Percentiles rank a stretch among this genome's conserved stretches.
Evolutionary conservation across 768 basidiomycete species (phyloP).

Genomic region (Tricholomella constricta): DNA sequence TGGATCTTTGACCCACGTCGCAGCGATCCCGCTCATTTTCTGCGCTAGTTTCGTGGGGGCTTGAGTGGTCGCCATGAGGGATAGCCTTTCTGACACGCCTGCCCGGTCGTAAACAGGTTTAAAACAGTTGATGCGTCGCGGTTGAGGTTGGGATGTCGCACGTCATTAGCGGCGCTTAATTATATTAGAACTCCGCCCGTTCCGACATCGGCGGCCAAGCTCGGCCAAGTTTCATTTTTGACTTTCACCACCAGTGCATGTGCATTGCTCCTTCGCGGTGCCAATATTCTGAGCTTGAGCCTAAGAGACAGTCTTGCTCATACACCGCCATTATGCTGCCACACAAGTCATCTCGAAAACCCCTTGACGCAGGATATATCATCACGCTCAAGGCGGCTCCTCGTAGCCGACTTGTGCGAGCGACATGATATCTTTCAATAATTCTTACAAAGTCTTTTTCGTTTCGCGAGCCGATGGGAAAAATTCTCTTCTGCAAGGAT

Average conservation of each 20-base stretch:
- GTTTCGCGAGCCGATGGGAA: too few relatives aligned
- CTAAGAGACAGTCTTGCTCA: background rate
- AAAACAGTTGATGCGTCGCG: background rate
- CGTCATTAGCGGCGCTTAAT: background rate
- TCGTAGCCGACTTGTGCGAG: too few relatives aligned
- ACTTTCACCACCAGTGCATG: background rate
- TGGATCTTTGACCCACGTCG: conserved; percentile 69
- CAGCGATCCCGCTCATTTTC: conserved; percentile 56
- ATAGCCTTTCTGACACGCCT: background rate
- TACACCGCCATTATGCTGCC: too few relatives aligned
- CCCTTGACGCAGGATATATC: too few relatives aligned
- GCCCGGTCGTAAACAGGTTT: background rate
- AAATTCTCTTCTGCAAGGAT: too few relatives aligned
- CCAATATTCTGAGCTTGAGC: background rate
- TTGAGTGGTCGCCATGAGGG: conserved; percentile 23
- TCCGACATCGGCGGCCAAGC: background rate
- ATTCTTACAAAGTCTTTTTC: too few relatives aligned
- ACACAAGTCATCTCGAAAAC: too few relatives aligned
- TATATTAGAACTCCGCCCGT: conserved; percentile 11
- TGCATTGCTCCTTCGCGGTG: background rate
- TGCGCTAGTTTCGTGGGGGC: conserved; percentile 40
- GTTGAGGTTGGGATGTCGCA: background rate
- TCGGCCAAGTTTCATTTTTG: background rate
- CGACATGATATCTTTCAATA: too few relatives aligned
- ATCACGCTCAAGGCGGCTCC: too few relatives aligned